A percentile compares a stretch with the other conserved stretches of the same genome.
phyloP scores from a whole-genome alignment of 345 rosid species.

The Firmiana major region DNA sequence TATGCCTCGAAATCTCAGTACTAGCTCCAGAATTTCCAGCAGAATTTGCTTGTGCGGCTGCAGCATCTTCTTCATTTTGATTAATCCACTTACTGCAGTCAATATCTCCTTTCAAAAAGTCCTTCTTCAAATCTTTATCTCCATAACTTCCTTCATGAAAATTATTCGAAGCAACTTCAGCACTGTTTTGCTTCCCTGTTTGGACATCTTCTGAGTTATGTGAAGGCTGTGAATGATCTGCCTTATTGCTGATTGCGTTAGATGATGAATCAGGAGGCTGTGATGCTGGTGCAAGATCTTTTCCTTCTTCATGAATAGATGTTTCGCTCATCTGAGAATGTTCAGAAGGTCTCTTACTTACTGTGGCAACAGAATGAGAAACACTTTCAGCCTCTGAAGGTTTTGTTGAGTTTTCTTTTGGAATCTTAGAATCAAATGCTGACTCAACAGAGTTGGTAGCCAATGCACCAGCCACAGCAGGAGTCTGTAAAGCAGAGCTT shows the following conservation, averaged over 20 bases:
- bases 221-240: slow-evolving; percentile 24
- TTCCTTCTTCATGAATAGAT: slow-evolving; percentile 15
- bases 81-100: slow-evolving; percentile 15
- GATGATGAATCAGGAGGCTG: slow-evolving; percentile 18
- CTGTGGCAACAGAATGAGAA: slow-evolving; percentile 23
- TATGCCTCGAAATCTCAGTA: slow-evolving; percentile 7
- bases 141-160: slow-evolving; percentile 3
- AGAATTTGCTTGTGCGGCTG: slow-evolving; percentile 20
- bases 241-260: slow-evolving; percentile 14
- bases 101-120: slow-evolving; percentile 5
- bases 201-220: slow-evolving; percentile 16
- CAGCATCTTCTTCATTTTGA: slow-evolving; percentile 23
- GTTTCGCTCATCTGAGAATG: slow-evolving; percentile 29
- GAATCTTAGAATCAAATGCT: slow-evolving; percentile 28
- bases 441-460: slow-evolving; percentile 22
- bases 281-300: slow-evolving; percentile 22
- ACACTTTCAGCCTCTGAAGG: slow-evolving; percentile 20
- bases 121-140: slow-evolving; percentile 20
- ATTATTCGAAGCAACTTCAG: slow-evolving; percentile 23
- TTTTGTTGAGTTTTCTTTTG: slow-evolving; percentile 20
- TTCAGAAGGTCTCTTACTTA: slow-evolving; percentile 25
- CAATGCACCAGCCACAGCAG: slow-evolving; percentile 29
- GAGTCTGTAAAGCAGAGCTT: slow-evolving; percentile 30
- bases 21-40: slow-evolving; percentile 26
- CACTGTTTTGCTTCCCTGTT: slow-evolving; percentile 21